These are phyloP conservation scores for Abrus precatorius DNA, from an alignment of 306 rosid species.

Conservation along the genomic window DNA sequence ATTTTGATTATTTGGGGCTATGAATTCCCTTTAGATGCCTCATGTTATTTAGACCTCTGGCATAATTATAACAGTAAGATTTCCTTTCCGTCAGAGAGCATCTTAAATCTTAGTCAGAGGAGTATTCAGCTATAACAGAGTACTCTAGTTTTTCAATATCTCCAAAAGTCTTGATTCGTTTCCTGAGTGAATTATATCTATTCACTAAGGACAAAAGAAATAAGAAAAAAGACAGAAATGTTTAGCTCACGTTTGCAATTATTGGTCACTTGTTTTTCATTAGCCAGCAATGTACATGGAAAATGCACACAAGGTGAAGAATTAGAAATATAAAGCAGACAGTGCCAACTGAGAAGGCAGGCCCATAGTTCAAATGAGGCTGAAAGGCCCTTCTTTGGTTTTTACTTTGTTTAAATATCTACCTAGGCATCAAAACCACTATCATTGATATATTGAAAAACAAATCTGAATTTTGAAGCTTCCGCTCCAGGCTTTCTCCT, in stretches of 20 bases:
- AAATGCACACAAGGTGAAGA: too few relatives aligned
- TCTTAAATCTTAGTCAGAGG: background rate
- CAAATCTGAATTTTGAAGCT: constrained; percentile 58
- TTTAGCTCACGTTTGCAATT: too few relatives aligned
- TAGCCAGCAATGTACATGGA: too few relatives aligned
- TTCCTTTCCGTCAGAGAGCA: background rate
- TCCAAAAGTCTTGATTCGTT: background rate
- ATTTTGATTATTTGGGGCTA: background rate
- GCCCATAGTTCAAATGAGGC: constrained; percentile 7
- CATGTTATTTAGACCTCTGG: background rate
- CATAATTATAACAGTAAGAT: background rate
- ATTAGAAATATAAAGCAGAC: background rate
- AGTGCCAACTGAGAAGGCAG: background rate
- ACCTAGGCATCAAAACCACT: constrained; percentile 57
- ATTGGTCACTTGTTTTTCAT: too few relatives aligned
- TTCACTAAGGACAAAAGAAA: too few relatives aligned
- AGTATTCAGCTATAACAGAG: background rate
- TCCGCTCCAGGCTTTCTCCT: constrained; percentile 60
- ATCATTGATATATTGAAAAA: constrained; percentile 60
- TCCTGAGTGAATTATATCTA: too few relatives aligned
- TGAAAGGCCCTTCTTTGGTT: constrained; percentile 43
- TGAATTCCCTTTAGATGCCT: background rate
- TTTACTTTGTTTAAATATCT: constrained; percentile 57
- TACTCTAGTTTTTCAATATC: background rate
- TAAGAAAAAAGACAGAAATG: too few relatives aligned